Percentiles rank a stretch among this genome's conserved stretches.
Evolutionary conservation across 768 basidiomycete species (phyloP).

Genomic region (Royoungia palumana): DNA sequence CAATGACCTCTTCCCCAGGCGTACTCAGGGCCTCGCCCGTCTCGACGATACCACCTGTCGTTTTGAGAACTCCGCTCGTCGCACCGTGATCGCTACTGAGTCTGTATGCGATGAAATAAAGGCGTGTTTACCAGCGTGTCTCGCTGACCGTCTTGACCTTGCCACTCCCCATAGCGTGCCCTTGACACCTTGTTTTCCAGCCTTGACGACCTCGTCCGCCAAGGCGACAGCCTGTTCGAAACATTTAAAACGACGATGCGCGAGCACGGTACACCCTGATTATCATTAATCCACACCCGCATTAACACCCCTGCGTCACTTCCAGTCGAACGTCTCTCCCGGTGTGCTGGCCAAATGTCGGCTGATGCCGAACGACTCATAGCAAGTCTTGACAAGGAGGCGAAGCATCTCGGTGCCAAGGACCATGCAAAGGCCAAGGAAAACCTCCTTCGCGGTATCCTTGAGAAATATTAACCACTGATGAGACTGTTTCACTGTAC

Average conservation of each 20-base stretch:
- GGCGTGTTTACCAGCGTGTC: constrained; percentile 34
- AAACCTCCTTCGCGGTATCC: constrained; percentile 32
- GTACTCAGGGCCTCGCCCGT: constrained; percentile 41
- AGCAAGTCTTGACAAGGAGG: constrained; percentile 50
- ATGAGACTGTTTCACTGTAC: not conserved
- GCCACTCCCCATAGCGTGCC: constrained; percentile 34
- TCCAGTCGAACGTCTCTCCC: constrained; percentile 46
- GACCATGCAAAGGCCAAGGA: constrained; percentile 34
- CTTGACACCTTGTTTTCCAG: constrained; percentile 41
- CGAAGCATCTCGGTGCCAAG: constrained; percentile 37
- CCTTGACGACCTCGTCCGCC: constrained; percentile 46
- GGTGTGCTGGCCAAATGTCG: constrained; percentile 44
- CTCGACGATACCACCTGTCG: constrained; percentile 57
- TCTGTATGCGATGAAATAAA: constrained; percentile 39
- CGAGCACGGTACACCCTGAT: constrained; percentile 42
- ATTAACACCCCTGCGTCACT: constrained; percentile 6
- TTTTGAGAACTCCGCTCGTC: constrained; percentile 44
- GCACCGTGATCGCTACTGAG: constrained; percentile 43
- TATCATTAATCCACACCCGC: not conserved
- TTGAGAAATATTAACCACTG: constrained; percentile 30
- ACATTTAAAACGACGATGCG: constrained; percentile 44
- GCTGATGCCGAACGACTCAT: constrained; percentile 51
- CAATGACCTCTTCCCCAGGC: constrained; percentile 30
- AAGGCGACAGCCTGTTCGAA: constrained; percentile 50
- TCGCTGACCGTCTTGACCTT: constrained; percentile 11